Conservation (phyloP, 73 alveolate species). For the Uronychia setigera region DNA sequence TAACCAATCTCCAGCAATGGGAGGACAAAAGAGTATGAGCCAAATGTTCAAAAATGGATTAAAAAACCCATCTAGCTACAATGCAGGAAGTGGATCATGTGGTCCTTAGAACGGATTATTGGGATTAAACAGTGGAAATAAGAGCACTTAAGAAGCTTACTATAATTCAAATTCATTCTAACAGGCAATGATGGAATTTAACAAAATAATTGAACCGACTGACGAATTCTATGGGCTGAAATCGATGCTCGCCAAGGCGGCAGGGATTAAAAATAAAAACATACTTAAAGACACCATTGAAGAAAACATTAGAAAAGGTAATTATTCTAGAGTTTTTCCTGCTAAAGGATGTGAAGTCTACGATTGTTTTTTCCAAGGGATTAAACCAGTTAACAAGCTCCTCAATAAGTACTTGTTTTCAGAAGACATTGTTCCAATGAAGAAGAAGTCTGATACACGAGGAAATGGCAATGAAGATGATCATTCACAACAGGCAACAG, state of each 20-base stretch:
- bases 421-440: constrained; percentile 21
- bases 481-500: too few relatives aligned
- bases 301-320: constrained; percentile 34
- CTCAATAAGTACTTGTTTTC: constrained; percentile 18
- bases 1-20: background rate
- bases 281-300: constrained; percentile 37
- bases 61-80: background rate
- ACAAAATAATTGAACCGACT: background rate
- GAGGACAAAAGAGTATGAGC: background rate
- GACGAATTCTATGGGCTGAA: background rate
- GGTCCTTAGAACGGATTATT: too few relatives aligned
- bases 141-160: background rate
- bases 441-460: background rate
- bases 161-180: background rate
- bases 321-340: constrained; percentile 51
- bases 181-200: background rate
- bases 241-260: background rate
- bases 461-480: background rate
- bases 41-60: background rate
- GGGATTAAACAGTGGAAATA: background rate
- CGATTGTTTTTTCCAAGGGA: constrained; percentile 24
- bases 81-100: background rate
- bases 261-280: background rate
- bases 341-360: constrained; percentile 21
- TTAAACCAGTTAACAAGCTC: constrained; percentile 26